Evolutionary conservation across 192 early-diverging fungal genomes (phyloP).

Genomic region (Mortierella claussenii): DNA sequence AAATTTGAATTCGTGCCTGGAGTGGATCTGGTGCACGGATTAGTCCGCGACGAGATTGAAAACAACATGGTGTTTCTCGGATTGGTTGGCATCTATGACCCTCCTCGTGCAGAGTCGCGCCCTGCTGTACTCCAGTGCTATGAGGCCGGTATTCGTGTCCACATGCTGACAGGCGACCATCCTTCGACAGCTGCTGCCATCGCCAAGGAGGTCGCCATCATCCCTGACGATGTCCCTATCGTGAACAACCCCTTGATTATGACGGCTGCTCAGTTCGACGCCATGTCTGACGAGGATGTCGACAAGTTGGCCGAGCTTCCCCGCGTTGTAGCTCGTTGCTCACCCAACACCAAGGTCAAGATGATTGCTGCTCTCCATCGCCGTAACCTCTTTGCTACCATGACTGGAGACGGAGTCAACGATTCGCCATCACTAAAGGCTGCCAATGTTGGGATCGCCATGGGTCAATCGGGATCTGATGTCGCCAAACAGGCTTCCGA

Average conservation of each 20-base stretch:
- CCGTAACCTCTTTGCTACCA: conserved; percentile 74
- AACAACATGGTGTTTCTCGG: conserved; percentile 82
- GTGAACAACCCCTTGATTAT: conserved; percentile 69
- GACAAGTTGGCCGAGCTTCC: conserved; percentile 83
- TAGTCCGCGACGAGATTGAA: conserved; percentile 73
- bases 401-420: conserved; percentile 89
- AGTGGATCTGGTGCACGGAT: conserved; percentile 27
- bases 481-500: conserved; percentile 94
- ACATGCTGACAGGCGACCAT: conserved; percentile 97
- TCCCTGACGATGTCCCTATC: conserved; percentile 61
- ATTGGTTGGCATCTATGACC: conserved; percentile 94
- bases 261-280: conserved; percentile 89
- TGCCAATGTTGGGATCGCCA: conserved; percentile 83
- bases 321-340: conserved; percentile 94
- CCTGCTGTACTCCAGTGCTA: conserved; percentile 80
- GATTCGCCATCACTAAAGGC: conserved; percentile 81
- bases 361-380: conserved; percentile 93
- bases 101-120: conserved; percentile 78
- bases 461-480: conserved; percentile 93
- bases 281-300: conserved; percentile 83
- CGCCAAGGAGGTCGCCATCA: conserved; percentile 71
- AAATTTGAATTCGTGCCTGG: conserved; percentile 45
- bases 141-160: conserved; percentile 89
- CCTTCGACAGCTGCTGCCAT: conserved; percentile 91
- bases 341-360: conserved; percentile 97